A percentile compares a stretch with the other conserved stretches of the same genome.
These are phyloP conservation scores for Lichtheimia ramosa DNA, from an alignment of 371 early-diverging fungal species.

Conservation along the genomic window DNA sequence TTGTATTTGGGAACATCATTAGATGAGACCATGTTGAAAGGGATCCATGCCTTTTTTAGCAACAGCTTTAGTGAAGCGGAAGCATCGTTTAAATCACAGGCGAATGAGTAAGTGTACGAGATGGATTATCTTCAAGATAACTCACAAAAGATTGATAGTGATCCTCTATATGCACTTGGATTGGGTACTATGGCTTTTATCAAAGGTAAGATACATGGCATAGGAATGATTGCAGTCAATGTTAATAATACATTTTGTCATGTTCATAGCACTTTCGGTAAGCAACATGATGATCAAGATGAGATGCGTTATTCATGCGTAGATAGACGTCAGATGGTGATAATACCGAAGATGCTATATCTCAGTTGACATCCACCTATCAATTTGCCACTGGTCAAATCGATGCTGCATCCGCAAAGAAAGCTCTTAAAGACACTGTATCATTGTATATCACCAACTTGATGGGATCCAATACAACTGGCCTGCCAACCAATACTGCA, in stretches of 20 bases:
- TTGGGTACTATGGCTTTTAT: conserved; percentile 41
- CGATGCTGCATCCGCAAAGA: conserved; percentile 45
- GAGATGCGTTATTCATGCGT: neutral
- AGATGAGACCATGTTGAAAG: conserved; percentile 49
- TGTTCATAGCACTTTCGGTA: conserved; percentile 6
- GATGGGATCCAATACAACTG: conserved; percentile 24
- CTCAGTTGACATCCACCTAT: conserved; percentile 40
- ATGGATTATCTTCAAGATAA: neutral
- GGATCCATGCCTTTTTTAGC: conserved; percentile 49
- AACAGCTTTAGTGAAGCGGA: conserved; percentile 53
- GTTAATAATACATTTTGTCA: neutral
- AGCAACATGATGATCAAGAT: neutral
- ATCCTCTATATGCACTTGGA: conserved; percentile 41
- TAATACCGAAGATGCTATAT: conserved; percentile 46
- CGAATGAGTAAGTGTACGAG: neutral
- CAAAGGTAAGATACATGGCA: conserved; percentile 21
- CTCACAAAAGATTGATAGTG: conserved; percentile 10
- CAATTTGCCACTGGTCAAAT: conserved; percentile 49
- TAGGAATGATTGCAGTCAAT: neutral
- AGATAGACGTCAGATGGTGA: conserved; percentile 21
- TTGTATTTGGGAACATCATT: too few relatives aligned
- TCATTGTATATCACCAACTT: conserved; percentile 28
- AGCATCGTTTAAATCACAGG: conserved; percentile 18
- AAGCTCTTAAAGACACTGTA: conserved; percentile 35
- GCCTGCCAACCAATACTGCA: conserved; percentile 27